Conservation (phyloP, 2,329 filamentous ascomycete genomes). For the Fusarium burgessii region DNA sequence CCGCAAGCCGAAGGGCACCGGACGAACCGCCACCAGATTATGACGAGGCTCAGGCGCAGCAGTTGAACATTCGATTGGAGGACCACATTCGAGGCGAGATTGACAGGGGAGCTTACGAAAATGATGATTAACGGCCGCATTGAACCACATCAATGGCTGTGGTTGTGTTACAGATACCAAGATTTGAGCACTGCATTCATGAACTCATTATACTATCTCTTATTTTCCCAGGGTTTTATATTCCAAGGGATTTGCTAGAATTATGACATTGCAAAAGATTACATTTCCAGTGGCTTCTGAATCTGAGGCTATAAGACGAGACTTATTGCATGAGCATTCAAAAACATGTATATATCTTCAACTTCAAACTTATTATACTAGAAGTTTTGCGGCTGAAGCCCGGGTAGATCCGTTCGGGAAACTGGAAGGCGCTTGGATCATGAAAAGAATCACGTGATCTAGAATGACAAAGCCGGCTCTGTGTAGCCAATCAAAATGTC, state of each 20-base stretch:
- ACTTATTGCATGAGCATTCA: background rate
- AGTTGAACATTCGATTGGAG: constrained; percentile 69
- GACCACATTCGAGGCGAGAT: constrained; percentile 80
- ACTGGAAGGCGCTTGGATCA: constrained; percentile 27
- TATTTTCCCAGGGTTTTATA: constrained; percentile 17
- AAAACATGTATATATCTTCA: background rate
- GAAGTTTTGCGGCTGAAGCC: constrained; percentile 19
- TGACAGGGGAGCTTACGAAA: constrained; percentile 64
- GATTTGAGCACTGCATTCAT: constrained; percentile 39
- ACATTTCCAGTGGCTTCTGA: background rate
- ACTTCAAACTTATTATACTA: background rate
- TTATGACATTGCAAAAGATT: constrained; percentile 7
- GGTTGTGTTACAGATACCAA: constrained; percentile 41
- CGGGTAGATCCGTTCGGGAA: constrained; percentile 15
- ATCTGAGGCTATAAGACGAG: background rate
- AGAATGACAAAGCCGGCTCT: constrained; percentile 23
- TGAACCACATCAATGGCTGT: constrained; percentile 33
- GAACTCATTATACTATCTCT: constrained; percentile 35
- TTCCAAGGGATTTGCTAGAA: constrained; percentile 28
- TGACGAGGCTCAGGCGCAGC: constrained; percentile 87
- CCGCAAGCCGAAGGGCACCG: constrained; percentile 60
- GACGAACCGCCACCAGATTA: constrained; percentile 90
- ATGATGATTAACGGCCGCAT: constrained; percentile 43
- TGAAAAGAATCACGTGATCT: background rate
- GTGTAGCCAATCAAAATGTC: constrained; percentile 60